A percentile compares a stretch with the other conserved stretches of the same genome.
Conservation (phyloP, 305 asterid species). For the Fraxinus sp. region DNA sequence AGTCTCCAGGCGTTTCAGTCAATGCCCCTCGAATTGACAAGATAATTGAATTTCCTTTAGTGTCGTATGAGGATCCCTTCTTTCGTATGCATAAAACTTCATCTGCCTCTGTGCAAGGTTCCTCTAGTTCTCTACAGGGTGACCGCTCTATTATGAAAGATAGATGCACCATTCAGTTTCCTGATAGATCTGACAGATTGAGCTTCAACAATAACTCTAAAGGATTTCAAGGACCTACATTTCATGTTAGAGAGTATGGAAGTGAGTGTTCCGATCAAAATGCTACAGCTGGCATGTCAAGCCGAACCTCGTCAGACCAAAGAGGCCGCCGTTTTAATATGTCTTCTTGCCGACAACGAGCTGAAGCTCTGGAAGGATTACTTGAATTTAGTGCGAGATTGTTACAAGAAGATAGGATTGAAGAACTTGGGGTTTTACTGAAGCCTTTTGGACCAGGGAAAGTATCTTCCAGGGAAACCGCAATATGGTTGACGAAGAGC, state of each 20-base stretch:
- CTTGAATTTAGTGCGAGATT: slow-evolving; percentile 88
- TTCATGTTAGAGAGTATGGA: slow-evolving; percentile 43
- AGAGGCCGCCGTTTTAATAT: slow-evolving; percentile 65
- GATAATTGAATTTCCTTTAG: slow-evolving; percentile 76
- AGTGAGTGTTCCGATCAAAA: slow-evolving; percentile 80
- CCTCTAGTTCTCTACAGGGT: slow-evolving; percentile 61
- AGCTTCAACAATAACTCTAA: slow-evolving; percentile 55
- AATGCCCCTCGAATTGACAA: slow-evolving; percentile 78
- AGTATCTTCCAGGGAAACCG: slow-evolving; percentile 94
- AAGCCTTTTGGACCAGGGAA: slow-evolving; percentile 91
- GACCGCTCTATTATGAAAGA: slow-evolving; percentile 78
- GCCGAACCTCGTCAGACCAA: slow-evolving; percentile 79
- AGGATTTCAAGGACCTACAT: slow-evolving; percentile 42
- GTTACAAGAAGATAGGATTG: slow-evolving; percentile 73
- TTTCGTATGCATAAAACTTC: slow-evolving; percentile 46
- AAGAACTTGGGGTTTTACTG: slow-evolving; percentile 79
- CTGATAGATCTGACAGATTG: slow-evolving; percentile 48
- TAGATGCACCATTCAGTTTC: slow-evolving; percentile 61
- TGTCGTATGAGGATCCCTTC: slow-evolving; percentile 50
- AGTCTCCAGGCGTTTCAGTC: slow-evolving; percentile 72
- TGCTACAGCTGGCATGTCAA: slow-evolving; percentile 90
- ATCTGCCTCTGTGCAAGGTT: slow-evolving; percentile 55
- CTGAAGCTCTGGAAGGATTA: slow-evolving; percentile 91
- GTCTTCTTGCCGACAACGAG: slow-evolving; percentile 83
- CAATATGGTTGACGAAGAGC: slow-evolving; percentile 91